Conservation (phyloP, 306 rosid species). For the Quercus bicolor region DNA sequence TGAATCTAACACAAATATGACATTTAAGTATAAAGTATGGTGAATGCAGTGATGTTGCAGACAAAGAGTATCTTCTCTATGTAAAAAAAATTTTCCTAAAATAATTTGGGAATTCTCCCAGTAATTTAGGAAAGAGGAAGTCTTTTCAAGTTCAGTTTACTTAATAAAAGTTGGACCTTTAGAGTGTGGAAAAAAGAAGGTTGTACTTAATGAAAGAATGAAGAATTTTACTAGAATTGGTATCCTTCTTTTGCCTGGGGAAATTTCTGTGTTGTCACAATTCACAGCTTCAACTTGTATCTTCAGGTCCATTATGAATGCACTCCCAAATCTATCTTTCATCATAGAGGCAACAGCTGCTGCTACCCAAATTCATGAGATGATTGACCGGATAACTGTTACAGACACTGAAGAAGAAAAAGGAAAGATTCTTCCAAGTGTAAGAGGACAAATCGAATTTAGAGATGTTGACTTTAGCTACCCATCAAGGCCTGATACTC, state of each 20-base stretch:
- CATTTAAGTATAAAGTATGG: no score
- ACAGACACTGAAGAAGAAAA: slow-evolving; percentile 28
- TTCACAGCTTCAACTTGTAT: not conserved
- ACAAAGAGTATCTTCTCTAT: not conserved
- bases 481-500: slow-evolving; percentile 68
- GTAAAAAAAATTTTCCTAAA: not conserved
- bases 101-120: not conserved
- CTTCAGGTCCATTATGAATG: slow-evolving; percentile 62
- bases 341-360: slow-evolving; percentile 53
- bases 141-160: no score
- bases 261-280: no score
- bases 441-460: slow-evolving; percentile 60
- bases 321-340: slow-evolving; percentile 63
- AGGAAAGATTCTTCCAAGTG: slow-evolving; percentile 37
- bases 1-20: no score
- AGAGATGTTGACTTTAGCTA: slow-evolving; percentile 57
- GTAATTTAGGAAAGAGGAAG: no score
- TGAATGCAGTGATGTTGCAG: no score
- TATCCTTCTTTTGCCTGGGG: no score
- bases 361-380: slow-evolving; percentile 44
- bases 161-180: no score
- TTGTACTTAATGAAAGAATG: no score
- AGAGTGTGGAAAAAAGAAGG: no score
- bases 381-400: slow-evolving; percentile 21
- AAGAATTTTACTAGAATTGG: no score